Evolutionary conservation across 2,329 filamentous ascomycete genomes (phyloP).

Genomic region (Penicillium sp.): DNA sequence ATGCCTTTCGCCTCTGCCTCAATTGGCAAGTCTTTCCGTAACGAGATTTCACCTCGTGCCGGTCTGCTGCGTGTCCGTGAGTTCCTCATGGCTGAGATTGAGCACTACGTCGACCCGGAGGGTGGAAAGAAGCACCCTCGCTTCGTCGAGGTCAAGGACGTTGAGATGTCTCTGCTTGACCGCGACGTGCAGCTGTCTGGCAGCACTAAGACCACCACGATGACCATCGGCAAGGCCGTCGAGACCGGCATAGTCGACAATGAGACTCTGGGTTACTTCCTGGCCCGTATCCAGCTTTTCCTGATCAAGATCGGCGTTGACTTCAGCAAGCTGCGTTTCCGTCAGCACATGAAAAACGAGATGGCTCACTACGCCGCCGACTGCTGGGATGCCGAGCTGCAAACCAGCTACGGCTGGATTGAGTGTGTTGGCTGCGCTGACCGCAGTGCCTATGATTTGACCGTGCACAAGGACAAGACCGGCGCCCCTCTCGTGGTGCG

Average conservation of each 20-base stretch:
- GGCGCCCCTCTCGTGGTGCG: conserved; percentile 82
- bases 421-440: conserved; percentile 98
- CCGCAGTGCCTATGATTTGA: conserved; percentile 89
- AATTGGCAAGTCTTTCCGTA: conserved; percentile 96
- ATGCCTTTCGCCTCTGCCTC: conserved; percentile 98
- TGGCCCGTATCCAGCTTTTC: conserved; percentile 90
- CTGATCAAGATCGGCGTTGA: conserved; percentile 85
- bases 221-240: conserved; percentile 84
- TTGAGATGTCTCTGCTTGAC: conserved; percentile 81
- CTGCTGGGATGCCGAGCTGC: conserved; percentile 95
- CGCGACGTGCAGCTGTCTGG: conserved; percentile 82
- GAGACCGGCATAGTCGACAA: conserved; percentile 83
- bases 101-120: conserved; percentile 95
- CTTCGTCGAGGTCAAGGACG: conserved; percentile 79
- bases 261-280: conserved; percentile 96
- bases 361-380: conserved; percentile 94
- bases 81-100: conserved; percentile 98
- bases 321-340: conserved; percentile 83
- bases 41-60: conserved; percentile 91
- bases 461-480: conserved; percentile 89
- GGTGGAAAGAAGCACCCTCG: conserved; percentile 91
- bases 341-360: conserved; percentile 91
- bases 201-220: conserved; percentile 70
- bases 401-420: conserved; percentile 93
- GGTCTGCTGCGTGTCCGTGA: conserved; percentile 92